Evolutionary conservation across 441 rosid species (phyloP), one percentile per base, ranked within the genome.

Genomic region (Flueggea neowawraea): DNA sequence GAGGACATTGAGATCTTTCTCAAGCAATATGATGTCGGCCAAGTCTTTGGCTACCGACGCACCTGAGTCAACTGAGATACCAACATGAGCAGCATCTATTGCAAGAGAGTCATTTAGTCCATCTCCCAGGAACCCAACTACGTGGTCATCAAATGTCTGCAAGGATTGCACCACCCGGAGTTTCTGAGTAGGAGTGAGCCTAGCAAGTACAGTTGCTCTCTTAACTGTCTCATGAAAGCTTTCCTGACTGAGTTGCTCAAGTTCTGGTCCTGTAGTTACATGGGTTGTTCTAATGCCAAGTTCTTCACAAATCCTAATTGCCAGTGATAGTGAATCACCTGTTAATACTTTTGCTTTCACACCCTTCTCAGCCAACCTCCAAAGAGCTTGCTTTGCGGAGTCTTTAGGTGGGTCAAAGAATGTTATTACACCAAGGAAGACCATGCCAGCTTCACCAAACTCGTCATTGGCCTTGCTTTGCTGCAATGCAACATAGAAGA

Each of bases 331-430:
- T n/a, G 91, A 85, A 52, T 88, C 95, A 9, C 95, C 91, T 0
- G 95, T 88, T 66, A 85, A 70, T 45, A 88, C 86, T 72, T 88
- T 85, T 17, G 89, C 91, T 69, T 83, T 80, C 39, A 88, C 95
- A 70, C 95, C 95, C 73, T 78, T 88, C 78, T 85, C 86, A 3
- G 89, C 91, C 45, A 88, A 62, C 69, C 78, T 71, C 89, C 91
- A 80, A 11, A 85, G 77, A 59, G 95, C 95, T 72, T 88, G 81
- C 86, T 85, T 85, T 49, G 95, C 95, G 0, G 87, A 70, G 78
- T 88, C 95, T 75, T 85, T 88, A 0, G 95, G 91, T 3, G 89
- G 89, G 70, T 88, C 95, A 33, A 71, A 88, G 79, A 88, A 85
- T 52, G 89, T 75, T 71, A 79, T 69, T 44, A 88, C 70, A 44